Evolutionary conservation across 495 filamentous ascomycete genomes (phyloP), one percentile per base, ranked within the genome.

Genomic region (Lentithecium fluviatile): DNA sequence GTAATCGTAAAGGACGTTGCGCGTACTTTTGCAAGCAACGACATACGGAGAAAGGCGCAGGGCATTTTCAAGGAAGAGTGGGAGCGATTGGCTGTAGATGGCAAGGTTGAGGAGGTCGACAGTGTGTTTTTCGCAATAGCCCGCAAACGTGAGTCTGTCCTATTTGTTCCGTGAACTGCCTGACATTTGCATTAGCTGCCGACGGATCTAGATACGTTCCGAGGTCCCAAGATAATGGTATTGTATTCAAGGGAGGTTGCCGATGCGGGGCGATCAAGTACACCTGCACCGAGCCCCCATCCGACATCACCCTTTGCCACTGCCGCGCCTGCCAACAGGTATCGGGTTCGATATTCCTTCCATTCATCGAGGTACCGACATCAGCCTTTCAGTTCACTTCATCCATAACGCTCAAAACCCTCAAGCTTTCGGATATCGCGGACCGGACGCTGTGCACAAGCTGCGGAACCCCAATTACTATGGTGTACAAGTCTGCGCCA

Each of bases 241-340:
- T 50, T 10, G 12, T 57, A 6, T 60, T 68, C 45, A 24, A 56
- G 6, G 65, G 65, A 4, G 65, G 60, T 8, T 68, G 65, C 36
- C 48, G 65, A 0, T 68, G 65, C 34, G 60, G 60, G 3, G 37
- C 25, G 7, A 32, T 68, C 7, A 17, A 25, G 40, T 68, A 64
- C 46, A 36, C 36, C 7, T 47, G 45, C 47, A 56, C 50, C 8
- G 48, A 50, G 10, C 43, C 25, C 0, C 65, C 65, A 3, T 50
- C 60, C 7, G 47, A 48, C 10, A 53, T 61, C 10, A 56, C 48
- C 0, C 50, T 38, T 50, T 68, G 65, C 56, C 51, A 68, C 42
- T 68, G 65, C 56, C 48, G 49, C 17, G 56, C 65, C 40, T 68
- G 65, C 32, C 60, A 62, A 29, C 54, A 68, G 36, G 17, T 68